Conservation (phyloP, 2,329 filamentous ascomycete genomes). For the Ampelomyces quisqualis region DNA sequence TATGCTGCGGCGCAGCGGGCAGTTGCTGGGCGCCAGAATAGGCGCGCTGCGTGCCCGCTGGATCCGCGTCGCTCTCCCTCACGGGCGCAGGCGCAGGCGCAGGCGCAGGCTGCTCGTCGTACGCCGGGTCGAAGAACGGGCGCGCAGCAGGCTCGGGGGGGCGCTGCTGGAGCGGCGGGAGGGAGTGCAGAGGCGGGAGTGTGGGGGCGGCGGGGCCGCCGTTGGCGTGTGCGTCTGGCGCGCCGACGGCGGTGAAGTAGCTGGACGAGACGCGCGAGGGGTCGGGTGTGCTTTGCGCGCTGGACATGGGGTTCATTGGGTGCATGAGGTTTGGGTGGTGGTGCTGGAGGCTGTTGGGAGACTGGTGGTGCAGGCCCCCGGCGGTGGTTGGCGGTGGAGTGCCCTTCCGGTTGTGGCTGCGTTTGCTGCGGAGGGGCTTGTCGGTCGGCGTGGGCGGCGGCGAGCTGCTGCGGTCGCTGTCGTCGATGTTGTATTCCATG, state of each 20-base stretch:
- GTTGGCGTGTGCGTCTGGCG: constrained; percentile 28
- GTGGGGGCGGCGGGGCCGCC: constrained; percentile 31
- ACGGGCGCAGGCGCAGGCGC: constrained; percentile 19
- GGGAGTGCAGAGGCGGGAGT: constrained; percentile 28
- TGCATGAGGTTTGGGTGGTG: constrained; percentile 17
- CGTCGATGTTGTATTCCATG: constrained; percentile 52
- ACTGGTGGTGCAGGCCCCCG: constrained; percentile 6
- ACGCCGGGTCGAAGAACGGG: constrained; percentile 36
- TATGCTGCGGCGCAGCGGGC: constrained; percentile 29
- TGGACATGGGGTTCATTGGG: constrained; percentile 34
- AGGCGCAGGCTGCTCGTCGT: constrained; percentile 30
- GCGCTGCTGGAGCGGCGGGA: constrained; percentile 27
- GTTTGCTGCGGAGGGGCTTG: constrained; percentile 73
- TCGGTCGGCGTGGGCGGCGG: constrained; percentile 80
- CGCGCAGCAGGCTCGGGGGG: constrained; percentile 13
- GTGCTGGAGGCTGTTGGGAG: constrained; percentile 1
- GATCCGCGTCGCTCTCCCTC: constrained; percentile 27
- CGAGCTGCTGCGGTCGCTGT: constrained; percentile 76
- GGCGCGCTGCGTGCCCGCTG: constrained; percentile 24
- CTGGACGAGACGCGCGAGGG: constrained; percentile 30
- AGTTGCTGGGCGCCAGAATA: constrained; percentile 32
- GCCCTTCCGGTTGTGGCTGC: constrained; percentile 59
- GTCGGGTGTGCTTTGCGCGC: constrained; percentile 44
- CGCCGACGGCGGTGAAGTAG: constrained; percentile 35
- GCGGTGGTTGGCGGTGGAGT: constrained; percentile 31